phyloP scores from a whole-genome alignment of 371 early-diverging fungal genomes.

The Mucor lusitanicus region DNA sequence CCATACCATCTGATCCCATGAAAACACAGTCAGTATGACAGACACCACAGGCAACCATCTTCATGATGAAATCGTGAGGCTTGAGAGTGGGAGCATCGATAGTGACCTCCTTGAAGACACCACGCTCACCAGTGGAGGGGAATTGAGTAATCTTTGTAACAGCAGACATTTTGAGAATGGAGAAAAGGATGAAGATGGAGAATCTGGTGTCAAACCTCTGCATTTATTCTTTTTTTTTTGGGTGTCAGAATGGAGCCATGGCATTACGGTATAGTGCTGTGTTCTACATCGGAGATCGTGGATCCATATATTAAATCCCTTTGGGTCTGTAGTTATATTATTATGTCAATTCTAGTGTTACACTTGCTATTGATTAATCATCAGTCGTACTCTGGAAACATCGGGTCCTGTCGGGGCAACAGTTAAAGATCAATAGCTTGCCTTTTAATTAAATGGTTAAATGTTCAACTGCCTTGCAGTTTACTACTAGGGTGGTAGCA shows the following conservation, averaged over 20 bases:
- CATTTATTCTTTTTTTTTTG: neutral
- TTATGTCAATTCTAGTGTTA: too few relatives aligned
- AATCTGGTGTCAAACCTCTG: neutral
- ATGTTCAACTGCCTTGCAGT: too few relatives aligned
- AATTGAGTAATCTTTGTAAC: constrained; percentile 13
- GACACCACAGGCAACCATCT: constrained; percentile 56
- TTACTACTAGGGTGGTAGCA: too few relatives aligned
- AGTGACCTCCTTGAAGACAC: constrained; percentile 19
- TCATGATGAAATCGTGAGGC: constrained; percentile 33
- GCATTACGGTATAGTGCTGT: neutral
- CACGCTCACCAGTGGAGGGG: constrained; percentile 10
- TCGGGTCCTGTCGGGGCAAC: too few relatives aligned
- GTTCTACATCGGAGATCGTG: neutral
- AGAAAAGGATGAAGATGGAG: neutral
- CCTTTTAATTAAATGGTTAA: too few relatives aligned
- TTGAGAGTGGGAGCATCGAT: constrained; percentile 17
- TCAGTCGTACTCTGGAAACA: too few relatives aligned
- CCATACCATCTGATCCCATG: constrained; percentile 23
- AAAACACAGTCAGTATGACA: constrained; percentile 53
- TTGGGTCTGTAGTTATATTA: too few relatives aligned
- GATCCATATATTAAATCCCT: too few relatives aligned
- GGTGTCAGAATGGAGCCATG: neutral
- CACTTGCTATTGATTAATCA: too few relatives aligned
- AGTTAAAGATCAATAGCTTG: too few relatives aligned
- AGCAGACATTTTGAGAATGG: neutral